These are phyloP conservation scores for Tubosaeta sp. DNA, from an alignment of 768 basidiomycete species.

Conservation along the genomic window DNA sequence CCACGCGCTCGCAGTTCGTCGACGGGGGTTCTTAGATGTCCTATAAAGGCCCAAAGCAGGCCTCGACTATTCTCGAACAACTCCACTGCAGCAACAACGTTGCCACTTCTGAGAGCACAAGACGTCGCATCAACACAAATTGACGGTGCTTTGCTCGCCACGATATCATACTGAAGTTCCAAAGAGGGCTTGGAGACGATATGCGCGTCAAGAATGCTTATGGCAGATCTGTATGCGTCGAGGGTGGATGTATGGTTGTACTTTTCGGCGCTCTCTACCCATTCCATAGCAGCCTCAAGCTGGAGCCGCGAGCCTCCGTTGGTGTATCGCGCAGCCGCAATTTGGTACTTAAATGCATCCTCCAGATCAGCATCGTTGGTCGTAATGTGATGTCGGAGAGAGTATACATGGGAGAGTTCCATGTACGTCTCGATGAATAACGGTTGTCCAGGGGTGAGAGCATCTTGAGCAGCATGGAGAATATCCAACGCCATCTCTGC, in stretches of 20 bases:
- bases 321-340: slow-evolving; percentile 13
- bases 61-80: neutral
- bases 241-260: slow-evolving; percentile 11
- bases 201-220: slow-evolving; percentile 5
- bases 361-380: slow-evolving; percentile 14
- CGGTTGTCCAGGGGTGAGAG: neutral
- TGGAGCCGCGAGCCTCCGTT: slow-evolving; percentile 13
- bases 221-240: slow-evolving; percentile 16
- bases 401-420: slow-evolving; percentile 10
- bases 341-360: slow-evolving; percentile 16
- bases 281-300: slow-evolving; percentile 13
- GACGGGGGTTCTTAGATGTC: no score
- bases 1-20: no score
- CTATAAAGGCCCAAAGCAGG: no score
- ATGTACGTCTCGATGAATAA: slow-evolving; percentile 7
- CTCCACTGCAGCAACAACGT: neutral
- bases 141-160: neutral
- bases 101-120: neutral
- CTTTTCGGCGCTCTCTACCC: slow-evolving; percentile 7
- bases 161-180: neutral
- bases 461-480: slow-evolving; percentile 12
- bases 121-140: neutral
- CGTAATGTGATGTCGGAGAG: slow-evolving; percentile 6
- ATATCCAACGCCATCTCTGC: slow-evolving; percentile 15
- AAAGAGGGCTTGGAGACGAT: slow-evolving; percentile 13